Evolutionary conservation across 805 yeast species (phyloP).

Genomic region (Torulaspora maleeae): DNA sequence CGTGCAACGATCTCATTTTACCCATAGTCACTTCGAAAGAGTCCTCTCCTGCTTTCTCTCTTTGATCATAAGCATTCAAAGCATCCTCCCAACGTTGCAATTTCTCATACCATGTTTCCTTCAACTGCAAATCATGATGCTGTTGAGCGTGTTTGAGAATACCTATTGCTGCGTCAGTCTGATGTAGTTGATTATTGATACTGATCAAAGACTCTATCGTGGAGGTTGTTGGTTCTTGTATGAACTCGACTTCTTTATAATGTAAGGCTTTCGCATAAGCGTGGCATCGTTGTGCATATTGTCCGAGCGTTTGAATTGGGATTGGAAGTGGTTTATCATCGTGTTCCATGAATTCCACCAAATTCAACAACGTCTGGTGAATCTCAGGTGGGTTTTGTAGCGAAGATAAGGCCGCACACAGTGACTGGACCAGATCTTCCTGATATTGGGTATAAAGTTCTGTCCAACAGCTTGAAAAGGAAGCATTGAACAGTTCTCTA

Average conservation of each 20-base stretch:
- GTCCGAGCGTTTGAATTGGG: slow-evolving; percentile 83
- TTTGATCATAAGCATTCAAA: slow-evolving; percentile 75
- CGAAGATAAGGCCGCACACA: slow-evolving; percentile 82
- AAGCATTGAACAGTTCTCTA: slow-evolving; percentile 84
- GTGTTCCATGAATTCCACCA: slow-evolving; percentile 96
- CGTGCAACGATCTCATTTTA: slow-evolving; percentile 95
- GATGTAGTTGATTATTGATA: slow-evolving; percentile 91
- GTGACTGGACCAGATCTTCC: slow-evolving; percentile 79
- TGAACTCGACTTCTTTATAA: slow-evolving; percentile 90
- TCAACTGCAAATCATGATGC: slow-evolving; percentile 83
- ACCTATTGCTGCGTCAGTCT: slow-evolving; percentile 97
- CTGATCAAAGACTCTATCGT: slow-evolving; percentile 89
- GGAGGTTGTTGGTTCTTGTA: slow-evolving; percentile 86
- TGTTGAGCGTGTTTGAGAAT: slow-evolving; percentile 90
- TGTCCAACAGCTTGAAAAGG: slow-evolving; percentile 94
- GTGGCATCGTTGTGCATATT: slow-evolving; percentile 90
- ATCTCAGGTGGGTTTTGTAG: slow-evolving; percentile 95
- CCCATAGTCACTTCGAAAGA: slow-evolving; percentile 92
- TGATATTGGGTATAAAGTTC: slow-evolving; percentile 85
- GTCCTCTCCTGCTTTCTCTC: slow-evolving; percentile 53
- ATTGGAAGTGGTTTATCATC: slow-evolving; percentile 93
- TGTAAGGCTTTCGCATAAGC: slow-evolving; percentile 97
- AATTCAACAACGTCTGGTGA: slow-evolving; percentile 78
- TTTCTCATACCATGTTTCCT: slow-evolving; percentile 97
- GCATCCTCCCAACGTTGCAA: slow-evolving; percentile 99